Evolutionary conservation across 768 basidiomycete species (phyloP), one percentile per base, ranked within the genome.

Genomic region (Lactarius quietus): DNA sequence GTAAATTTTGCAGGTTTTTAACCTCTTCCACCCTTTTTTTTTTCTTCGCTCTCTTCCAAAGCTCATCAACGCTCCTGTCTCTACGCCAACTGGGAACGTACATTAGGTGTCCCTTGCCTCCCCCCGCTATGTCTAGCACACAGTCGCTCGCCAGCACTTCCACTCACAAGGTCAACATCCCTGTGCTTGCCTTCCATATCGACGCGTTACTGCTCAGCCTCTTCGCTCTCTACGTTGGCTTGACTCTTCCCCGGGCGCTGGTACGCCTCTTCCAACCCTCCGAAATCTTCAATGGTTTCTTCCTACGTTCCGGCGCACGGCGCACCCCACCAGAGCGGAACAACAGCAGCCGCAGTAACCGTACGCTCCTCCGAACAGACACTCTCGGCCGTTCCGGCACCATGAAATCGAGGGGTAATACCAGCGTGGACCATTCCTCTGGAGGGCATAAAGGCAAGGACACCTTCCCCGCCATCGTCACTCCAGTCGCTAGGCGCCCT

Each of bases 161-260:
- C 23, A 6, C 62, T 1, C 26, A 45, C 26, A n/a, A 41, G 29
- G n/a, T 64, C 9, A 33, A 45, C 18, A 35, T 45, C 28, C 58
- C 38, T 31, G 6, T 39, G 20, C 64, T 69, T 29, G 54, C 67
- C 45, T 62, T 68, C 58, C 69, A 62, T 17, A 57, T 69, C n/a
- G 59, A 69, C 35, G 6, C 68, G 10, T 29, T 62, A 3, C 53
- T 69, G 33, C 41, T 68, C 23, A 8, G 51, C 55, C 60, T 69
- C 14, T 68, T 68, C 23, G 63, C 53, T 4, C 36, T 65, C 35
- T 69, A 68, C 15, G 66, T 59, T 29, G 53, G 33, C 53, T 39
- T 64, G 29, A 69, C 69, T 9, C 60, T 69, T 54, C 69, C 69
- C 1, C 69, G 69, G 6, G 67, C 67, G 6, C 63, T 69, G 20